These are phyloP conservation scores for Jaltomata sinuosa DNA, from an alignment of 257 asterid genomes.

Conservation along the genomic window DNA sequence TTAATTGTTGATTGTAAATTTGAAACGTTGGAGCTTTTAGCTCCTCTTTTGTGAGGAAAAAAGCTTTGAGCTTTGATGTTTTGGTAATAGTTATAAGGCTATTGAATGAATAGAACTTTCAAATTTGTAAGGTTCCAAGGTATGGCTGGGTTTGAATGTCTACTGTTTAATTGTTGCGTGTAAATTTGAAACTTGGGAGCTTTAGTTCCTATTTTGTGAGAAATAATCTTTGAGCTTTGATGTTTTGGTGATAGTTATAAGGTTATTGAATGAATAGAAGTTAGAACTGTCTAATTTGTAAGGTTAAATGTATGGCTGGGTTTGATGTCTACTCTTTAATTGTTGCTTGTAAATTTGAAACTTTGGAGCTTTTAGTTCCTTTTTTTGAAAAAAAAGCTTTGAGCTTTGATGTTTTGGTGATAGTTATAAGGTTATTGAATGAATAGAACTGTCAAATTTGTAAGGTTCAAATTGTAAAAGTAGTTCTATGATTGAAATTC, in stretches of 20 bases:
- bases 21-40: too few relatives aligned
- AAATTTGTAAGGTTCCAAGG: not conserved
- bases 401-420: too few relatives aligned
- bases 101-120: not conserved
- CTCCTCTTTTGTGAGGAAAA: too few relatives aligned
- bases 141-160: not conserved
- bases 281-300: not conserved
- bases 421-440: too few relatives aligned
- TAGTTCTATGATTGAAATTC: not conserved
- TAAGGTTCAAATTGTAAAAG: not conserved
- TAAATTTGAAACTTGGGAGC: too few relatives aligned
- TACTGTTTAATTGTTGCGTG: not conserved
- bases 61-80: too few relatives aligned
- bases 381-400: too few relatives aligned
- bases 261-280: not conserved
- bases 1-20: not conserved
- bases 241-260: not conserved
- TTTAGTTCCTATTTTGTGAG: not conserved
- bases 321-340: not conserved
- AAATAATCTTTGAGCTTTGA: not conserved
- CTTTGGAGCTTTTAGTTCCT: too few relatives aligned
- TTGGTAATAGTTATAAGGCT: too few relatives aligned
- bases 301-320: not conserved
- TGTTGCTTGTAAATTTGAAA: not conserved
- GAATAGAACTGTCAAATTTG: too few relatives aligned